phyloP scores from a whole-genome alignment of 305 asterid species.

The Plantago lanceolata region DNA sequence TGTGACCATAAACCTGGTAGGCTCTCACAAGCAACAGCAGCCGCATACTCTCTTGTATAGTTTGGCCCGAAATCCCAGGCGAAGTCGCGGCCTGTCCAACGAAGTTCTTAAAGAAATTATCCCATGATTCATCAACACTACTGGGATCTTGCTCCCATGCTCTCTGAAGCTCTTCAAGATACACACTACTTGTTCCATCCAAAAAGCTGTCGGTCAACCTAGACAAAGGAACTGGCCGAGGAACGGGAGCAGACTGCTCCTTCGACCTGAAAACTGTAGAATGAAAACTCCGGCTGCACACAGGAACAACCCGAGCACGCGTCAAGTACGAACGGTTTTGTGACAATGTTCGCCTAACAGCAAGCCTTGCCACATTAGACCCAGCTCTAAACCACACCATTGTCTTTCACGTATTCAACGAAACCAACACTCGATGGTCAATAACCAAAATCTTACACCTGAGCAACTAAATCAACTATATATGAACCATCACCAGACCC shows the following conservation, averaged over 20 bases:
- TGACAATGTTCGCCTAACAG: conserved; percentile 59
- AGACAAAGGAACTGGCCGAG: conserved; percentile 83
- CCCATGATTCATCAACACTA: conserved; percentile 97
- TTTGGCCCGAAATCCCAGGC: conserved; percentile 96
- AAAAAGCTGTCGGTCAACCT: conserved; percentile 87
- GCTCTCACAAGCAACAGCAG: conserved; percentile 88
- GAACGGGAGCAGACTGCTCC: conserved; percentile 78
- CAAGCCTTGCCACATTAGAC: conserved; percentile 67
- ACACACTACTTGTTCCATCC: conserved; percentile 95
- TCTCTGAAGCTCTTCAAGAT: conserved; percentile 93
- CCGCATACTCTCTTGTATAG: conserved; percentile 96
- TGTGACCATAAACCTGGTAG: conserved; percentile 92
- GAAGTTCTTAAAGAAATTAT: conserved; percentile 87
- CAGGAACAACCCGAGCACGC: conserved; percentile 38
- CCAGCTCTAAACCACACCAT: conserved; percentile 78
- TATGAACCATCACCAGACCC: not conserved
- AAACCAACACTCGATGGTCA: conserved; percentile 25
- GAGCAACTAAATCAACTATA: conserved; percentile 23
- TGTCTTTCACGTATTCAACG: conserved; percentile 22
- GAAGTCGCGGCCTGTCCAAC: conserved; percentile 90
- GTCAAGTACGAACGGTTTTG: conserved; percentile 40
- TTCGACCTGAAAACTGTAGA: conserved; percentile 52
- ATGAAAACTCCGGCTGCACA: conserved; percentile 48
- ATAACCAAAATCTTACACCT: conserved; percentile 17
- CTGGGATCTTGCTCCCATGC: conserved; percentile 95